phyloP scores from a whole-genome alignment of 306 rosid species.

The Pterocarpus macrocarpus region DNA sequence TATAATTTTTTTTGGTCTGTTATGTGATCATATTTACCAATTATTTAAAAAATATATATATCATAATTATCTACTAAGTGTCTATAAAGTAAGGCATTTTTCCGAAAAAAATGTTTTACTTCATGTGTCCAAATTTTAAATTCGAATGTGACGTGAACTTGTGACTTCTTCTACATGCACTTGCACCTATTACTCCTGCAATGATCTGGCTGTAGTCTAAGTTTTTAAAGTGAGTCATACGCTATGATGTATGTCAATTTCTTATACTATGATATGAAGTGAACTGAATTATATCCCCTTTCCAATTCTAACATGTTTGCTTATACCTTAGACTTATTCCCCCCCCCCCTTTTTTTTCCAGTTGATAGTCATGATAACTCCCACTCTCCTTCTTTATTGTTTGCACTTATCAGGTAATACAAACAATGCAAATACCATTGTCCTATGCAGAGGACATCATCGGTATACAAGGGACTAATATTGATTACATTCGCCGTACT shows the following conservation, averaged over 20 bases:
- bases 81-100: conserved; percentile 15
- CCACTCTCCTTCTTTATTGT: conserved; percentile 1
- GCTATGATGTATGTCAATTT: conserved; percentile 5
- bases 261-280: background rate
- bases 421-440: conserved; percentile 97
- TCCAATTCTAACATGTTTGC: conserved; percentile 20
- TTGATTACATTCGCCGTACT: conserved; percentile 88
- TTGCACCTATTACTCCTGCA: background rate
- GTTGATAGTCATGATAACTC: conserved; percentile 34
- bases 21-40: background rate
- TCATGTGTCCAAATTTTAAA: conserved; percentile 28
- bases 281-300: background rate
- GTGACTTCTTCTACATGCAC: background rate
- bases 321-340: background rate
- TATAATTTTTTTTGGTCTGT: background rate
- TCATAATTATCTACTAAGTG: conserved; percentile 21
- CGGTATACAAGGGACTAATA: conserved; percentile 91
- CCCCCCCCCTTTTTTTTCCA: background rate
- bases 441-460: conserved; percentile 97
- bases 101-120: background rate
- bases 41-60: background rate
- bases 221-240: conserved; percentile 1
- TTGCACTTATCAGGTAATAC: conserved; percentile 70
- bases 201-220: background rate
- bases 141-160: background rate